Percentiles rank a stretch among this genome's conserved stretches.
These are phyloP conservation scores for Daldinia loculata DNA, from an alignment of 495 filamentous ascomycete genomes.

Conservation along the genomic window DNA sequence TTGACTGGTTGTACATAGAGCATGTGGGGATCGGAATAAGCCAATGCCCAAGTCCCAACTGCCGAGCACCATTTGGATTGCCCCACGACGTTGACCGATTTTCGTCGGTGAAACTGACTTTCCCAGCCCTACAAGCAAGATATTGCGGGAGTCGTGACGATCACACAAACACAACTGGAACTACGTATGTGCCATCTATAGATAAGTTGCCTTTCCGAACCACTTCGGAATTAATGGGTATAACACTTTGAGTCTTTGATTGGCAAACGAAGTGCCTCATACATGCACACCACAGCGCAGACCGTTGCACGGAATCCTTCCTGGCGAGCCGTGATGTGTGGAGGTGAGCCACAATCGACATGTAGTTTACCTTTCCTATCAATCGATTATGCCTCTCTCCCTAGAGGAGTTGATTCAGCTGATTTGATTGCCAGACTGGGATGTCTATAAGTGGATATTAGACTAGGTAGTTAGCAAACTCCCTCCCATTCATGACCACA, in stretches of 20 bases:
- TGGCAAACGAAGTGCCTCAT: background rate
- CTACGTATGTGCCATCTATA: background rate
- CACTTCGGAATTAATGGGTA: background rate
- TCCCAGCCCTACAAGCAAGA: background rate
- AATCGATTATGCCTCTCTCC: background rate
- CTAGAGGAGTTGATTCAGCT: background rate
- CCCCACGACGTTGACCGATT: slow-evolving; percentile 13
- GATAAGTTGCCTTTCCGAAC: background rate
- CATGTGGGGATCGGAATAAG: slow-evolving; percentile 22
- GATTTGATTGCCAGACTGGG: no score
- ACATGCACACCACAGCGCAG: background rate
- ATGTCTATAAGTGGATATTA: background rate
- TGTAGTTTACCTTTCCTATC: background rate
- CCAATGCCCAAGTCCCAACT: no score
- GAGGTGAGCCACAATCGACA: slow-evolving; percentile 21
- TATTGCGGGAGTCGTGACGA: background rate
- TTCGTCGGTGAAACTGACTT: slow-evolving; percentile 27
- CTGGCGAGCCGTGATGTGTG: slow-evolving; percentile 29
- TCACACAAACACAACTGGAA: background rate
- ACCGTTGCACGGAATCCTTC: slow-evolving; percentile 33
- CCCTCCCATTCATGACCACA: background rate
- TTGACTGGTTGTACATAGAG: background rate
- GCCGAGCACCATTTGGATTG: slow-evolving; percentile 17
- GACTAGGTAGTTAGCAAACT: background rate
- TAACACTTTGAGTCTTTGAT: slow-evolving; percentile 1